These are phyloP conservation scores for Selenicereus undatus DNA, from an alignment of 148 eudicot genomes.

Conservation along the genomic window DNA sequence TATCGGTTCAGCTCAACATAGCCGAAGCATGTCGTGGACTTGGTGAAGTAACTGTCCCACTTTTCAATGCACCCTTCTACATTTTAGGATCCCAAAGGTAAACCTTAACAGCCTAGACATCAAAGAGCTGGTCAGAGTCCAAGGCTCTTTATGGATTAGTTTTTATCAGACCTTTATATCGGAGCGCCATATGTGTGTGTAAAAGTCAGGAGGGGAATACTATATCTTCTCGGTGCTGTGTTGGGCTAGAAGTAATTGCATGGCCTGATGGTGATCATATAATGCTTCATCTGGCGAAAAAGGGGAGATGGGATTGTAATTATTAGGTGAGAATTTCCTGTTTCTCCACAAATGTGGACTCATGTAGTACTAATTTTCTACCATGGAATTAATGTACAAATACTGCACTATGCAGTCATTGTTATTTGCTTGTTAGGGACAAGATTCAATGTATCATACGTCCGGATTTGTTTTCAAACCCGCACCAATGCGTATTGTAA, in stretches of 20 bases:
- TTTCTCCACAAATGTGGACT: neutral
- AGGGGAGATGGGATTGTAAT: neutral
- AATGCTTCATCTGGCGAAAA: neutral
- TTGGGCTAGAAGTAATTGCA: neutral
- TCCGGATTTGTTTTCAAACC: neutral
- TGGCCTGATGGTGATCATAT: conserved; percentile 4
- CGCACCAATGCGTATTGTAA: neutral
- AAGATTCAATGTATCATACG: neutral
- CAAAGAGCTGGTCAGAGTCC: neutral
- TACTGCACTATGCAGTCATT: neutral
- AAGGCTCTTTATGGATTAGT: neutral
- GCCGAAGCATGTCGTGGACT: conserved; percentile 8
- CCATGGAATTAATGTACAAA: neutral
- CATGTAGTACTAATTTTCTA: neutral
- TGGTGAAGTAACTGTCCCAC: too few species aligned
- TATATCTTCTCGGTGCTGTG: conserved; percentile 18
- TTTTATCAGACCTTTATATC: neutral
- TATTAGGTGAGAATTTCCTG: conserved; percentile 12
- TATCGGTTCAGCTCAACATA: conserved; percentile 15
- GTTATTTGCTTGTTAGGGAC: neutral
- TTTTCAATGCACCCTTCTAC: too few species aligned
- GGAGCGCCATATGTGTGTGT: neutral
- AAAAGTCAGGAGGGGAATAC: conserved; percentile 15
- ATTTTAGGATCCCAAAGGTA: neutral
- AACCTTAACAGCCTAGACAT: neutral